phyloP scores from a whole-genome alignment of 169 alveolate genomes.

The Blepharisma undulans region DNA sequence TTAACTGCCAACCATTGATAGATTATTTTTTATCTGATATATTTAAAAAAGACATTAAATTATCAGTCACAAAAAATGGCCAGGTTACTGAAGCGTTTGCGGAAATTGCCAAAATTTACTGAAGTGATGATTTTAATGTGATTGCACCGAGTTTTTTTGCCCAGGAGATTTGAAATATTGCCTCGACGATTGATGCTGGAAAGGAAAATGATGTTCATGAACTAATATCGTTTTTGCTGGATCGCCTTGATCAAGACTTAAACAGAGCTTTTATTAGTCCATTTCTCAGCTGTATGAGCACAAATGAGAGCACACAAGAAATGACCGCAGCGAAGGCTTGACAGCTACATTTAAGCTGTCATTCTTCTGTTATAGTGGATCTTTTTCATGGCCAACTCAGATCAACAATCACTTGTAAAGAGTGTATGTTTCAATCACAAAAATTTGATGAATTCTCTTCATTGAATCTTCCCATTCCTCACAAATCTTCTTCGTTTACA shows the following conservation, averaged over 20 bases:
- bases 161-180: neutral
- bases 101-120: constrained; percentile 49
- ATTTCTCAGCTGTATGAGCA: neutral
- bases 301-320: constrained; percentile 5
- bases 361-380: constrained; percentile 82
- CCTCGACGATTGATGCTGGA: neutral
- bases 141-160: neutral
- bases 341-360: constrained; percentile 70
- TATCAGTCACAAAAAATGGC: constrained; percentile 61
- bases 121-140: constrained; percentile 45
- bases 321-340: constrained; percentile 72
- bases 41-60: constrained; percentile 52
- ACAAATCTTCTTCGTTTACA: neutral
- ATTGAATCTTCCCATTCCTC: constrained; percentile 69
- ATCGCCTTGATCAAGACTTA: constrained; percentile 84
- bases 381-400: constrained; percentile 81
- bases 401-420: constrained; percentile 66
- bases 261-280: constrained; percentile 57
- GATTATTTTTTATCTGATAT: constrained; percentile 63
- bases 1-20: constrained; percentile 64
- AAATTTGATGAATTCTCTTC: constrained; percentile 74
- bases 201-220: constrained; percentile 73
- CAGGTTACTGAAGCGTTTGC: constrained; percentile 55
- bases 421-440: constrained; percentile 55
- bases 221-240: constrained; percentile 69